A percentile compares a stretch with the other conserved stretches of the same genome.
These are phyloP conservation scores for Thelephora ganbajun DNA, from an alignment of 768 basidiomycete genomes.

Conservation along the genomic window DNA sequence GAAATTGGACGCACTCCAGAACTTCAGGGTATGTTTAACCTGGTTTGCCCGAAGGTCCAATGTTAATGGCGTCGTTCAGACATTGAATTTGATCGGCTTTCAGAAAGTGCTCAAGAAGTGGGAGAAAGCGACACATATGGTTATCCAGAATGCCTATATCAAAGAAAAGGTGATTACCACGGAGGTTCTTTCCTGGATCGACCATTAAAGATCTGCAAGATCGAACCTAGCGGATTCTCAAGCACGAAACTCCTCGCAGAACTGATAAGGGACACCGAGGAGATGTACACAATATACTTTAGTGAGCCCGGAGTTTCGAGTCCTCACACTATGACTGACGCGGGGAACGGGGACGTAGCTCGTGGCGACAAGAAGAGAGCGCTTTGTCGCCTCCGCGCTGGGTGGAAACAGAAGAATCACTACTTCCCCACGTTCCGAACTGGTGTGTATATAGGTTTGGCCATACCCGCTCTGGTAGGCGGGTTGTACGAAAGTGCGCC, in stretches of 20 bases:
- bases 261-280: constrained; percentile 69
- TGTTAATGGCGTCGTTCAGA: constrained; percentile 23
- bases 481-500: constrained; percentile 54
- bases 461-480: constrained; percentile 48
- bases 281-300: constrained; percentile 62
- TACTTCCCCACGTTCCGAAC: constrained; percentile 64
- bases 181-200: too few species aligned
- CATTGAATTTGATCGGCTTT: constrained; percentile 84
- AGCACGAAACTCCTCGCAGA: constrained; percentile 42
- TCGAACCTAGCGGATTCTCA: constrained; percentile 55
- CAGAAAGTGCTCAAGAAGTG: constrained; percentile 80
- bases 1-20: constrained; percentile 72
- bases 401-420: constrained; percentile 36
- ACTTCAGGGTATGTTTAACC: constrained; percentile 53
- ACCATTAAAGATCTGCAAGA: constrained; percentile 21
- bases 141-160: constrained; percentile 67
- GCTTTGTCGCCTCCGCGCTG: constrained; percentile 45
- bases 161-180: constrained; percentile 45
- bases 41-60: background rate
- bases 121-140: constrained; percentile 65
- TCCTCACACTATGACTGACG: background rate
- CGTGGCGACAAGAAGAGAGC: constrained; percentile 74
- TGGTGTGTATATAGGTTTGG: constrained; percentile 59
- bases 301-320: constrained; percentile 28
- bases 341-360: constrained; percentile 17